Evolutionary conservation across 768 basidiomycete genomes (phyloP).

Genomic region (Neoboletus subvelutipes): DNA sequence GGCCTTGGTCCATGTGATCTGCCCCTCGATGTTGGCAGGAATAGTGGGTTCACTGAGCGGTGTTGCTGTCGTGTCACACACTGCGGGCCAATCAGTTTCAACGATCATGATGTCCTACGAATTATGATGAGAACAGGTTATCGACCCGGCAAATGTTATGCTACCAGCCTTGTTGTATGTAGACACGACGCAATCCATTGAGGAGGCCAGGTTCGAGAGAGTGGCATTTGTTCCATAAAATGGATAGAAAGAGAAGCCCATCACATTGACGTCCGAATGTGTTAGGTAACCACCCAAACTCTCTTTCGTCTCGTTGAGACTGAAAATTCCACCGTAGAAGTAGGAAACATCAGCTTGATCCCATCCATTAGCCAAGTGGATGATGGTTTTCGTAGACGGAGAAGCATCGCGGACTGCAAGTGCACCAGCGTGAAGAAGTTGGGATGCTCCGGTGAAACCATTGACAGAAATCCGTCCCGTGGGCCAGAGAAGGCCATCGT

Average conservation of each 20-base stretch:
- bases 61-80: background rate
- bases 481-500: conserved; percentile 12
- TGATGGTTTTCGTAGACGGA: conserved; percentile 1
- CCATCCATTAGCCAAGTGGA: conserved; percentile 17
- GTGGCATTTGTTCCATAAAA: conserved; percentile 10
- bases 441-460: conserved; percentile 4
- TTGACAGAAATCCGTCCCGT: conserved; percentile 3
- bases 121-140: background rate
- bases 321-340: conserved; percentile 9
- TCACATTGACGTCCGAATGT: conserved; percentile 7
- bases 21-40: background rate
- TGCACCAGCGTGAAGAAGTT: conserved; percentile 38
- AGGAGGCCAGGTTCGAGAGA: conserved; percentile 5
- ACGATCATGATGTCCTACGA: conserved; percentile 10
- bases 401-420: conserved; percentile 9
- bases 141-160: background rate
- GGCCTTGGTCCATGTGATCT: conserved; percentile 6
- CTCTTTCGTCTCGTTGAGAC: background rate
- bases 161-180: conserved; percentile 8
- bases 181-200: conserved; percentile 8
- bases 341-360: background rate
- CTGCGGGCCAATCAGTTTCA: conserved; percentile 14
- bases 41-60: conserved; percentile 14
- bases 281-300: conserved; percentile 5
- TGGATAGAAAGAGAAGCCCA: conserved; percentile 12